phyloP scores from a whole-genome alignment of 176 grass and related monocot genomes.

The barley (Hordeum vulgare) region MorexV3_pseudomolecules_assembly NC_058522.1:319269593-319270092 shows the following conservation, averaged over 20 bases:
- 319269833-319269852: background rate
- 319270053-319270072: background rate
- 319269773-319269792: background rate
- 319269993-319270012: background rate
- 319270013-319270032: background rate
- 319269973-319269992: too few species aligned
- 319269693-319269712: background rate
- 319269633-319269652: background rate
- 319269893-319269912: background rate
- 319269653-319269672: background rate
- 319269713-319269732: background rate
- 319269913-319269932: background rate
- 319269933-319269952: background rate
- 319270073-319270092: too few species aligned
- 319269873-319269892: background rate
- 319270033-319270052: background rate
- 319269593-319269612: background rate
- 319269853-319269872: background rate
- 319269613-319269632: background rate
- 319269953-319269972: background rate
- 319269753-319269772: background rate
- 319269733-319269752: background rate
- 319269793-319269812: background rate
- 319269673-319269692: background rate
- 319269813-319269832: background rate